Base-by-base conservation (phyloP, 2,329 filamentous ascomycete genomes). In the Penicillium sp. region DNA sequence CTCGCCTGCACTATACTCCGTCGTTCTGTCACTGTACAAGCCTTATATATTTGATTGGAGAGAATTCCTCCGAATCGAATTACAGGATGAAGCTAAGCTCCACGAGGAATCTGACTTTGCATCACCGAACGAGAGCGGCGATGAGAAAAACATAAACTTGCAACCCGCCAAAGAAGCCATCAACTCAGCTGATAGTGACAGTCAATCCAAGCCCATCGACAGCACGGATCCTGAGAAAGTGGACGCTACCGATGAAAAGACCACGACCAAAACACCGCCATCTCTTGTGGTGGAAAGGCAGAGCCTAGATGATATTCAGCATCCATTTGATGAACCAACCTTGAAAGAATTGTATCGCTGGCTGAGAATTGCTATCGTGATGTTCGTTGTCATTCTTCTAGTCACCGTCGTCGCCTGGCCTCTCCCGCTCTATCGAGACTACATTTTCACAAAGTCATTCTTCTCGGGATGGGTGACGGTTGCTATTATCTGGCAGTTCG, bases 361-460 rank as follows among this genome's bases (percentile, higher is more conserved):
- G 76, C 68, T 71, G 16, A 68, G 67, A 3, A 74, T 78, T 50
- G 76, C 78, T 0, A 73, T 73, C 62, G 57, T 69, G 1, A 72
- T 75, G 16, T 77, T 75, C 44, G 61, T 77, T 1, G 64, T 75
- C 29, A 71, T 79, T 44, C 71, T 81, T 1, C 60, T 80, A 7
- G 64, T 78, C 9, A 81, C 79, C 0, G 75, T 80, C 23, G 60
- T 82, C 10, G 58, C 74, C 1, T 82, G 79, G 80, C 79, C 79
- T 0, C 69, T 82, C 66, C 79, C 79, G 19, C 68, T 82, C 5
- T 81, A 82, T 57, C 74, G 79, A 0, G 57, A 71, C 44, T 82
- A 76, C 49, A 73, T 82, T 34, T 82, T 81, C 55, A 79, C 72
- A 0, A 74, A 73, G 59, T 61, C 69, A 0, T 81, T 81, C 55